These are phyloP conservation scores for Lecanosticta acicola DNA, from an alignment of 2,329 filamentous ascomycete species.

Conservation along the genomic window DNA sequence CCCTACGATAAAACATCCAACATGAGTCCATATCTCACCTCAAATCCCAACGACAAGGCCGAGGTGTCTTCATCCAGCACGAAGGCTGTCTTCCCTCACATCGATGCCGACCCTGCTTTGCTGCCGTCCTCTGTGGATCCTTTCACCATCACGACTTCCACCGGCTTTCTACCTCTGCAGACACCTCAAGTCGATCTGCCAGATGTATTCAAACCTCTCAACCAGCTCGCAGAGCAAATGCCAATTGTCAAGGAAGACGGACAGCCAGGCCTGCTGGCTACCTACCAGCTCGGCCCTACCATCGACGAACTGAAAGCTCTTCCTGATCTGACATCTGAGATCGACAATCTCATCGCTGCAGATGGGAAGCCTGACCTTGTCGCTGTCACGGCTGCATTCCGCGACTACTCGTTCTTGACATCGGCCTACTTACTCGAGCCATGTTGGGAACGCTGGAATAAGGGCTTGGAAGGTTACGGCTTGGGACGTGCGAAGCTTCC, in stretches of 20 bases:
- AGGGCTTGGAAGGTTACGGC: conserved; percentile 66
- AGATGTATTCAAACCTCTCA: conserved; percentile 64
- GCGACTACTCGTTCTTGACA: conserved; percentile 86
- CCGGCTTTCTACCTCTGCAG: conserved; percentile 66
- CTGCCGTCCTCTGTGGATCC: conserved; percentile 28
- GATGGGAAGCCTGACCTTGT: conserved; percentile 68
- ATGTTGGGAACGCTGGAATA: conserved; percentile 66
- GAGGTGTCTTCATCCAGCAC: conserved; percentile 13
- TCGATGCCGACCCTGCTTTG: conserved; percentile 24
- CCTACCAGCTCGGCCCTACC: conserved; percentile 66
- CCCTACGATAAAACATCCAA: conserved; percentile 2
- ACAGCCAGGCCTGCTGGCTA: conserved; percentile 69
- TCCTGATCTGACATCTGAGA: conserved; percentile 66
- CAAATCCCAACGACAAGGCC: conserved; percentile 5
- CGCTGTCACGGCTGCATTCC: conserved; percentile 77
- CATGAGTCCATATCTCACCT: conserved; percentile 21
- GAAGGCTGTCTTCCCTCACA: conserved; percentile 22
- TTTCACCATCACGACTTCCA: conserved; percentile 72
- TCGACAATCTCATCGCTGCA: conserved; percentile 38
- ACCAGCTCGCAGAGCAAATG: conserved; percentile 68
- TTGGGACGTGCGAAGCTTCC: conserved; percentile 70
- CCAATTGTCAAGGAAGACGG: conserved; percentile 72
- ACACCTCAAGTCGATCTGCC: conserved; percentile 55
- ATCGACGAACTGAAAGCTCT: conserved; percentile 59
- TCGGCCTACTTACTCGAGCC: conserved; percentile 88